phyloP scores from a whole-genome alignment of 352 stramenopile species.

The Halophytophthora batemanensis region DNA sequence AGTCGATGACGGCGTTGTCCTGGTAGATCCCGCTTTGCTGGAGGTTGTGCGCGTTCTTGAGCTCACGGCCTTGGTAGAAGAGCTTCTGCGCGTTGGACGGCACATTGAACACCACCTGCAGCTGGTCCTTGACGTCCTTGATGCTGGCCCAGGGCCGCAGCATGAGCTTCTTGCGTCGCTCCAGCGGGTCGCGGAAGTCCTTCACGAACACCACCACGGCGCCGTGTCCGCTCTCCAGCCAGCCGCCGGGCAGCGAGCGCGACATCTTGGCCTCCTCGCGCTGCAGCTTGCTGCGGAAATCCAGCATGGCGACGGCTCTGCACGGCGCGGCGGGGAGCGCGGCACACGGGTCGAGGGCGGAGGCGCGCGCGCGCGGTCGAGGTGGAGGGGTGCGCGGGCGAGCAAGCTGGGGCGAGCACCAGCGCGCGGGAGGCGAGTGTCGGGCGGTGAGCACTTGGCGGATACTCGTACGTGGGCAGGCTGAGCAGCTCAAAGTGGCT shows the following conservation, averaged over 20 bases:
- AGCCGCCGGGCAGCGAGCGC: conserved; percentile 68
- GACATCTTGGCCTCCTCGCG: conserved; percentile 53
- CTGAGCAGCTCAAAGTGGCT: too few species aligned
- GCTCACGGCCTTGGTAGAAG: conserved; percentile 76
- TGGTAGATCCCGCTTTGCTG: conserved; percentile 84
- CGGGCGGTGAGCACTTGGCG: too few species aligned
- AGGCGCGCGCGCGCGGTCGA: too few species aligned
- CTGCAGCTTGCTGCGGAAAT: conserved; percentile 14
- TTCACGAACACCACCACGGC: conserved; percentile 70
- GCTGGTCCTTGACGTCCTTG: conserved; percentile 85
- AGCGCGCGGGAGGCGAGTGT: too few species aligned
- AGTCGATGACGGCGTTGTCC: conserved; percentile 75
- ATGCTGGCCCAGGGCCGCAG: conserved; percentile 73
- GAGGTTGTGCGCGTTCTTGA: conserved; percentile 82
- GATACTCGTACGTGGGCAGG: too few species aligned
- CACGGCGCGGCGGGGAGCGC: too few species aligned
- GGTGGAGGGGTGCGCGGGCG: too few species aligned
- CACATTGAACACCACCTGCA: conserved; percentile 82
- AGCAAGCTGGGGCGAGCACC: too few species aligned
- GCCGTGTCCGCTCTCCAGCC: conserved; percentile 74
- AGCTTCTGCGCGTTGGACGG: conserved; percentile 77
- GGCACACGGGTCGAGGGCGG: too few species aligned
- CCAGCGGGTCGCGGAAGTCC: conserved; percentile 77
- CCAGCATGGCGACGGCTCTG: too few species aligned
- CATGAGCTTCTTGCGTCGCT: conserved; percentile 82